phyloP scores from a whole-genome alignment of 495 filamentous ascomycete genomes.

The Glutinoglossum americanum region DNA sequence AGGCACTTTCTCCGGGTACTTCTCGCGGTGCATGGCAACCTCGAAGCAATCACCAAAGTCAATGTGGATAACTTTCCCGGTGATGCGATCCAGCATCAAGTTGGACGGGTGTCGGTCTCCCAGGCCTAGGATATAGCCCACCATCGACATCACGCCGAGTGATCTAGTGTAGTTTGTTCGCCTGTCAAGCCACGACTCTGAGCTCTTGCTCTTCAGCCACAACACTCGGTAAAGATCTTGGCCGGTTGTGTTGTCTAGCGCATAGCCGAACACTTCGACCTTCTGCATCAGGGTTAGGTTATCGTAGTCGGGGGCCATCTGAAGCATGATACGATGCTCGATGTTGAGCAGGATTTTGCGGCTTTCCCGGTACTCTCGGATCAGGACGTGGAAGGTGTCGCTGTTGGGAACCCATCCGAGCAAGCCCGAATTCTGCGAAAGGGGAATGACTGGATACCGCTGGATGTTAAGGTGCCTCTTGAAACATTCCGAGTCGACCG shows the following conservation, averaged over 20 bases:
- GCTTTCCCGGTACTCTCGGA: slow-evolving; percentile 90
- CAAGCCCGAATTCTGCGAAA: slow-evolving; percentile 88
- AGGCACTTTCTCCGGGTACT: slow-evolving; percentile 91
- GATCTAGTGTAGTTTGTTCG: slow-evolving; percentile 96
- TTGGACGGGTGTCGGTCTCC: slow-evolving; percentile 95
- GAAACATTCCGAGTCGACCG: slow-evolving; percentile 83
- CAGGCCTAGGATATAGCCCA: slow-evolving; percentile 91
- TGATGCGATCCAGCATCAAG: slow-evolving; percentile 85
- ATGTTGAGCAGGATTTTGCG: slow-evolving; percentile 96
- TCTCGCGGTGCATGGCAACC: slow-evolving; percentile 97
- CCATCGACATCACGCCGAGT: slow-evolving; percentile 99
- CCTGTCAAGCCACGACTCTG: slow-evolving; percentile 89
- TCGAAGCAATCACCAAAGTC: slow-evolving; percentile 99
- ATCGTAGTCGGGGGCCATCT: slow-evolving; percentile 98
- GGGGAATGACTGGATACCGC: slow-evolving; percentile 77
- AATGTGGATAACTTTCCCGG: slow-evolving; percentile 90
- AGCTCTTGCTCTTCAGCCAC: slow-evolving; percentile 96
- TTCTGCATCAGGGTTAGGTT: slow-evolving; percentile 99
- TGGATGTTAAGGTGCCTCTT: slow-evolving; percentile 94
- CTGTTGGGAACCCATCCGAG: slow-evolving; percentile 96
- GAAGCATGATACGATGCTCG: slow-evolving; percentile 96
- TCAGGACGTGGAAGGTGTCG: slow-evolving; percentile 87
- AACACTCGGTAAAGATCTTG: slow-evolving; percentile 95
- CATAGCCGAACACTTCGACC: slow-evolving; percentile 96
- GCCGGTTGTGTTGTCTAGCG: slow-evolving; percentile 93